Conservation (phyloP, 306 rosid species). For the Hippophae tibetana region DNA sequence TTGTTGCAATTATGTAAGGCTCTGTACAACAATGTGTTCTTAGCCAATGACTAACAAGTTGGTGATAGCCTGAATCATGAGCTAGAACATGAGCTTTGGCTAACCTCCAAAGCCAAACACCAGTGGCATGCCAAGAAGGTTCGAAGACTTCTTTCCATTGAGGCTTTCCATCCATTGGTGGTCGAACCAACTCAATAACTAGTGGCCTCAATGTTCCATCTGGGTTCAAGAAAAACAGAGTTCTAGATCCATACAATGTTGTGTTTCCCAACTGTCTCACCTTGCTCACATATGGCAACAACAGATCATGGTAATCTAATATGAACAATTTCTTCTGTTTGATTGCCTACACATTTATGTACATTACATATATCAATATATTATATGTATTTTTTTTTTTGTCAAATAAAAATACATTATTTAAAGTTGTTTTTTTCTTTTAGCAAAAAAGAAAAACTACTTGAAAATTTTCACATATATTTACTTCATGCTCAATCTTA, state of each 20-base stretch:
- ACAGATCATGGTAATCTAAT: slow-evolving; percentile 73
- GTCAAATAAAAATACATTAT: background rate
- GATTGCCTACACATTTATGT: slow-evolving; percentile 36
- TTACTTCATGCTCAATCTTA: no score
- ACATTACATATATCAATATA: background rate
- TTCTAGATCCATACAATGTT: slow-evolving; percentile 75
- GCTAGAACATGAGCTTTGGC: slow-evolving; percentile 86
- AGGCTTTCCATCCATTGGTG: slow-evolving; percentile 55
- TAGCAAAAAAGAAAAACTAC: no score
- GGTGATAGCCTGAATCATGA: slow-evolving; percentile 79
- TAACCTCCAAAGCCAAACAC: slow-evolving; percentile 83
- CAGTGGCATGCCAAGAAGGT: slow-evolving; percentile 57
- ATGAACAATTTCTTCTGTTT: slow-evolving; percentile 51
- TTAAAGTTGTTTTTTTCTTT: no score
- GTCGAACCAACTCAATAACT: slow-evolving; percentile 70
- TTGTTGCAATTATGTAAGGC: slow-evolving; percentile 73
- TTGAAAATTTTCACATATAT: no score
- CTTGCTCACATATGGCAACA: slow-evolving; percentile 58
- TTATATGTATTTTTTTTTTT: background rate
- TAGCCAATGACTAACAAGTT: slow-evolving; percentile 85
- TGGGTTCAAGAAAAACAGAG: slow-evolving; percentile 48
- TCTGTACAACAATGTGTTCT: slow-evolving; percentile 74
- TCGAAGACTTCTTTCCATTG: slow-evolving; percentile 54
- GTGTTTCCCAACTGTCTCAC: slow-evolving; percentile 52
- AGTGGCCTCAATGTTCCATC: slow-evolving; percentile 46